These are phyloP conservation scores for Plantago major DNA, from an alignment of 257 asterid species.

Conservation along the genomic window DNA sequence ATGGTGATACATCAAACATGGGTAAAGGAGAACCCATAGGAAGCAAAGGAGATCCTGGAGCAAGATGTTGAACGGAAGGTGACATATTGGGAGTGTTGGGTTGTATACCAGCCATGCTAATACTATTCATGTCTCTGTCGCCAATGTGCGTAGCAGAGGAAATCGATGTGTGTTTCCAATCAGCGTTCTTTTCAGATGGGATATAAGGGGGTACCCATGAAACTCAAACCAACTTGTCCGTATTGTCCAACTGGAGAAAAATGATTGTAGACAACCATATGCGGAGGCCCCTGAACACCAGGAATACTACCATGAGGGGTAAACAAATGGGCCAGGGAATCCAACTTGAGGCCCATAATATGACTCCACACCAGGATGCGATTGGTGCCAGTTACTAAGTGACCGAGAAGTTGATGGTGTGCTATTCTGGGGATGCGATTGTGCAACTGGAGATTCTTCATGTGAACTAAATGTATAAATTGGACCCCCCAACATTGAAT, in stretches of 20 bases:
- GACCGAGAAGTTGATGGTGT: slow-evolving; percentile 59
- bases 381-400: slow-evolving; percentile 77
- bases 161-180: slow-evolving; percentile 69
- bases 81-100: slow-evolving; percentile 51
- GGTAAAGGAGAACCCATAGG: slow-evolving; percentile 81
- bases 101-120: slow-evolving; percentile 49
- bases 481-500: slow-evolving; percentile 82
- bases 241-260: slow-evolving; percentile 96
- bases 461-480: slow-evolving; percentile 73
- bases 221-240: slow-evolving; percentile 96
- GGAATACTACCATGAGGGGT: slow-evolving; percentile 78
- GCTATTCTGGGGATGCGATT: slow-evolving; percentile 61
- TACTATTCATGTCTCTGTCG: slow-evolving; percentile 58
- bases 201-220: slow-evolving; percentile 92
- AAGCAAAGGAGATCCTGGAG: slow-evolving; percentile 84
- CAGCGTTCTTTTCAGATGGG: slow-evolving; percentile 90
- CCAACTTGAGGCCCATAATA: slow-evolving; percentile 83
- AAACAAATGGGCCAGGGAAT: slow-evolving; percentile 68
- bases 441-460: slow-evolving; percentile 64
- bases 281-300: slow-evolving; percentile 92
- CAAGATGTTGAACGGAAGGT: slow-evolving; percentile 68
- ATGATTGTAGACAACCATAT: slow-evolving; percentile 96
- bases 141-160: slow-evolving; percentile 48
- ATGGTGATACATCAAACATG: slow-evolving; percentile 81
- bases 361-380: slow-evolving; percentile 82